Conservation (phyloP, 805 yeast species). For the Alloascoidea hylecoeti region DNA sequence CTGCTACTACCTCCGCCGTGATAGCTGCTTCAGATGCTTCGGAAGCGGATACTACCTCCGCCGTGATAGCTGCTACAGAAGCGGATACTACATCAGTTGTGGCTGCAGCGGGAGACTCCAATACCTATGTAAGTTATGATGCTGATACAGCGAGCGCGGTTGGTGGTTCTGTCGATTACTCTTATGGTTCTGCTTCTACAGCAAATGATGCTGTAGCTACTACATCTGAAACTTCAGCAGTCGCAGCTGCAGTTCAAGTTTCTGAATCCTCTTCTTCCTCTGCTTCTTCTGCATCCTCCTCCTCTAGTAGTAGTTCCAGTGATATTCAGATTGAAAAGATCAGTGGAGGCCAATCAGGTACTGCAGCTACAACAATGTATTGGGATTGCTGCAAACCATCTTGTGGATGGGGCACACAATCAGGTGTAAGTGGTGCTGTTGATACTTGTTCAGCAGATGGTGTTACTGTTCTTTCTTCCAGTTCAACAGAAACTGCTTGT, state of each 20-base stretch:
- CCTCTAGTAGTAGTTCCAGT: not conserved
- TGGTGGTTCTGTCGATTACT: not conserved
- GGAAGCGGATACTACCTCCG: not conserved
- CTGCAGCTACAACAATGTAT: not conserved
- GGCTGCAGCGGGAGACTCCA: not conserved
- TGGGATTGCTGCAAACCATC: conserved; percentile 1
- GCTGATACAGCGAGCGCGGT: not conserved
- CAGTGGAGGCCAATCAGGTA: not conserved
- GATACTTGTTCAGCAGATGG: not conserved
- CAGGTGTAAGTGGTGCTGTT: not conserved
- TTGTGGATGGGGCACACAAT: not conserved
- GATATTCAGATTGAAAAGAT: not conserved
- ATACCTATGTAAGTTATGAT: not conserved
- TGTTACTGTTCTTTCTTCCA: not conserved
- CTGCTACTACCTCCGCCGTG: not conserved
- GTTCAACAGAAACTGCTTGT: not conserved
- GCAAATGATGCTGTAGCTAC: not conserved
- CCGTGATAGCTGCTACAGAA: not conserved
- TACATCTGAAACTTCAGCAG: not conserved
- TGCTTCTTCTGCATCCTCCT: conserved; percentile 2
- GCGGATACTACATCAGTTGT: not conserved
- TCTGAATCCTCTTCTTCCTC: conserved; percentile 4
- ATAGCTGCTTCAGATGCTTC: not conserved
- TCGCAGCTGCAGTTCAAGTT: no score
- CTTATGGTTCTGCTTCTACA: not conserved